phyloP scores from a whole-genome alignment of 1,139 yeast genomes.

The Hansenula sp. region DNA sequence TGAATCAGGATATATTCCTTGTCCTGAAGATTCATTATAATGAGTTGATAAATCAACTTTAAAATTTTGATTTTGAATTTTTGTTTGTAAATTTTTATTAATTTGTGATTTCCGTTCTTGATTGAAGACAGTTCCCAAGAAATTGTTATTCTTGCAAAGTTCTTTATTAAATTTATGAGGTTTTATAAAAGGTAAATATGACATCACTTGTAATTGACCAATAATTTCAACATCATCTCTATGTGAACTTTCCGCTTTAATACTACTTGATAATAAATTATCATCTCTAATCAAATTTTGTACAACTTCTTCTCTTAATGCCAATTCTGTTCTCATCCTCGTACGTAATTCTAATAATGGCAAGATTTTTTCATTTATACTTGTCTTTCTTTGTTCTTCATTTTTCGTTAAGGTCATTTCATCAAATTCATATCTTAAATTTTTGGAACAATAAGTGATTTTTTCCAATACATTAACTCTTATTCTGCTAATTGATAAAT shows the following conservation, averaged over 20 bases:
- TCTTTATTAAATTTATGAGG: slow-evolving; percentile 12
- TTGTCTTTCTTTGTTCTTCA: slow-evolving; percentile 20
- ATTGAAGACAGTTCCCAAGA: too few relatives aligned
- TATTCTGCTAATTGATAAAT: slow-evolving; percentile 64
- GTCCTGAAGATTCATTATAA: slow-evolving; percentile 21
- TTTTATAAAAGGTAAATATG: slow-evolving; percentile 16
- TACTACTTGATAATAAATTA: slow-evolving; percentile 55
- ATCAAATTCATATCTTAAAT: slow-evolving; percentile 50
- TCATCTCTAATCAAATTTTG: slow-evolving; percentile 51
- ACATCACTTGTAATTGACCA: slow-evolving; percentile 24
- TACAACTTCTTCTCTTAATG: slow-evolving; percentile 60
- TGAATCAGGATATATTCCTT: slow-evolving; percentile 60
- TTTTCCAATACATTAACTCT: slow-evolving; percentile 70
- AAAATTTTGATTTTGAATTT: slow-evolving; percentile 12
- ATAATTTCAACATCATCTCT: slow-evolving; percentile 22
- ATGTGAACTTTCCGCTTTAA: slow-evolving; percentile 16
- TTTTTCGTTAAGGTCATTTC: slow-evolving; percentile 41
- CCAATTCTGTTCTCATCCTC: slow-evolving; percentile 35
- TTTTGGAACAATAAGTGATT: slow-evolving; percentile 60
- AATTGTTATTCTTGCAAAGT: background rate
- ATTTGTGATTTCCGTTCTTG: background rate
- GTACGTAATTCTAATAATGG: slow-evolving; percentile 63
- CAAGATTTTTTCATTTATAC: slow-evolving; percentile 45
- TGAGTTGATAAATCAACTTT: slow-evolving; percentile 12
- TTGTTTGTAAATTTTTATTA: slow-evolving; percentile 2